phyloP scores from a whole-genome alignment of 1,284 basidiomycete genomes.

The Ganoderma meredithae region DNA sequence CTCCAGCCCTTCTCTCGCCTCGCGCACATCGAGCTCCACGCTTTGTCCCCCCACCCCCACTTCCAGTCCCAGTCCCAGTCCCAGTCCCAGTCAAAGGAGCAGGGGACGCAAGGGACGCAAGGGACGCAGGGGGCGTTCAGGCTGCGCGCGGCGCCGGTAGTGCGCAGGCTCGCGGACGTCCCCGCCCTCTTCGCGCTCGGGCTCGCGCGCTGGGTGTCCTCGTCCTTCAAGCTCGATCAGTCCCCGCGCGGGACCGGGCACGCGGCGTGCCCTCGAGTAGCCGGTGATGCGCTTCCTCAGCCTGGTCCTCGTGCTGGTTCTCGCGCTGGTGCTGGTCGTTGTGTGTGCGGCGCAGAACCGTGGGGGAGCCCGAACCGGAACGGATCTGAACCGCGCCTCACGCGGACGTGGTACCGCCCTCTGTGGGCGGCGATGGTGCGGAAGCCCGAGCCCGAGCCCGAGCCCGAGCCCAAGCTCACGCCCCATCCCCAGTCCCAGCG shows the following conservation, averaged over 20 bases:
- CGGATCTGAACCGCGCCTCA: too few species aligned
- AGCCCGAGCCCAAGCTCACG: too few species aligned
- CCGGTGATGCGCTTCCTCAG: too few species aligned
- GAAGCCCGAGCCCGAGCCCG: background rate
- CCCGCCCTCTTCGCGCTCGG: conserved; percentile 21
- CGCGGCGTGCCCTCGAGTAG: too few species aligned
- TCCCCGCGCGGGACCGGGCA: background rate
- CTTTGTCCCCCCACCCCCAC: background rate
- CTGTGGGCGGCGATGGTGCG: conserved; percentile 17
- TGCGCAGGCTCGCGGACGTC: conserved; percentile 17
- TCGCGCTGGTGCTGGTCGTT: too few species aligned
- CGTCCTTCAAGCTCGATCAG: too few species aligned
- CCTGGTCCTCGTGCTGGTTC: too few species aligned
- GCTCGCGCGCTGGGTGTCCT: conserved; percentile 7
- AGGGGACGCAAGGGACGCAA: too few species aligned
- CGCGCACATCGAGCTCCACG: conserved; percentile 14
- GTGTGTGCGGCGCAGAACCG: background rate
- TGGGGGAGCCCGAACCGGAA: too few species aligned
- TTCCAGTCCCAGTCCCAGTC: too few species aligned
- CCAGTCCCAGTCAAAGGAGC: too few species aligned
- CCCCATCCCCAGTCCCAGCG: too few species aligned
- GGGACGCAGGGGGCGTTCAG: conserved; percentile 4
- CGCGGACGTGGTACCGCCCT: conserved; percentile 4
- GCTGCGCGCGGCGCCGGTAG: conserved; percentile 13
- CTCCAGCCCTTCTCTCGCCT: conserved; percentile 21